Evolutionary conservation across 2,329 filamentous ascomycete species (phyloP), one percentile per base, ranked within the genome.

Genomic region (Clonostachys chloroleuca): DNA sequence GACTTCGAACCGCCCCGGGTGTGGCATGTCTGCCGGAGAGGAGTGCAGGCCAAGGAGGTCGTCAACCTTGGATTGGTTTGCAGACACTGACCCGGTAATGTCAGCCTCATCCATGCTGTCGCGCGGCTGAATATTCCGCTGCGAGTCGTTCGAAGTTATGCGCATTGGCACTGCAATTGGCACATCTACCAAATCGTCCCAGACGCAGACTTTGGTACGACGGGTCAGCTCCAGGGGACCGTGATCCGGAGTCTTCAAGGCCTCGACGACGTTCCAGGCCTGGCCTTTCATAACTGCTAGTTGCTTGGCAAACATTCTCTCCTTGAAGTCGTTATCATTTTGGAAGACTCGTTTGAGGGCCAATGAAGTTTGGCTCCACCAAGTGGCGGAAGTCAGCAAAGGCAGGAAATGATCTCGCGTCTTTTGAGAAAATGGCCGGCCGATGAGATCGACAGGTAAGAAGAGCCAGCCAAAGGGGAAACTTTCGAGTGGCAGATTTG

Each of bases 401-500:
- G 94, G 92, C n/a, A 99, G 77, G 68, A 99, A 99, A 66, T 99
- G 94, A 53, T 94, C 86, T 51, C 92, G 80, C 1, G 94, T 96
- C 60, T 87, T 91, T 62, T 96, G 87, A 8, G 94, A 96, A 60
- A 99, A 99, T 1, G 94, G 94, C 48, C 95, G 86, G 12, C 94
- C 94, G 54, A 99, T 99, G 30, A 99, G 80, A 47, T 94, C 95
- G 6, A 99, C 94, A 0, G 94, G 94, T 5, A 99, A 75, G 70
- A 99, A 99, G 2, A 99, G 84, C 94, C 94, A 99, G 36, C 94
- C 94, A 62, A 99, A 99, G 0, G 94, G 94, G 65, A 96, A 99
- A 69, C 91, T 94, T 47, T 18, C 10, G 33, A 10, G 24, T 10
- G 14, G 24, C 13, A 18, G 6, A 42, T 24, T 40, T 30, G 17